These are phyloP conservation scores for Microdochium trichocladiopsis DNA, from an alignment of 2,329 filamentous ascomycete genomes.

Conservation along the genomic window DNA sequence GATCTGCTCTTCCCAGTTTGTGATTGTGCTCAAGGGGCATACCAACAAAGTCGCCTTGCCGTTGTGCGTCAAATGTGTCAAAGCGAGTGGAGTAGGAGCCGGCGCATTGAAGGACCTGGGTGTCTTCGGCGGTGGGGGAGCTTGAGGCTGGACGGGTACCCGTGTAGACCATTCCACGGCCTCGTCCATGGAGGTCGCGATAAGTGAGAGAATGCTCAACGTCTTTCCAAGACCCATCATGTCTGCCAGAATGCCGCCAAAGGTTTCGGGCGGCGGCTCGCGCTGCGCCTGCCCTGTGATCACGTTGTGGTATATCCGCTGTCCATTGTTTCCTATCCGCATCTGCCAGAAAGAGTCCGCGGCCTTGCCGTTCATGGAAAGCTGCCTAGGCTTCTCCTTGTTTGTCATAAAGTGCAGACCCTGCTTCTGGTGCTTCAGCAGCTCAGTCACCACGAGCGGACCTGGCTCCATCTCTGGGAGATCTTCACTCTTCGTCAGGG, in stretches of 20 bases:
- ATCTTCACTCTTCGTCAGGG: slow-evolving; percentile 67
- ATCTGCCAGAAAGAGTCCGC: slow-evolving; percentile 74
- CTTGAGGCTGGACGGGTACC: slow-evolving; percentile 41
- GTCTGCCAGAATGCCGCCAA: slow-evolving; percentile 71
- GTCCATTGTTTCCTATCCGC: slow-evolving; percentile 39
- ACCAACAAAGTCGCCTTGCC: slow-evolving; percentile 77
- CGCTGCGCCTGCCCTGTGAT: slow-evolving; percentile 67
- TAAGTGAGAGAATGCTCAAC: slow-evolving; percentile 74
- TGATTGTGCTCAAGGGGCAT: slow-evolving; percentile 82
- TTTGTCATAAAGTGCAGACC: slow-evolving; percentile 79
- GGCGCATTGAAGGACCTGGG: slow-evolving; percentile 28
- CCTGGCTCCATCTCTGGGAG: slow-evolving; percentile 67
- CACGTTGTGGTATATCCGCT: slow-evolving; percentile 68
- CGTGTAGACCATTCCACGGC: slow-evolving; percentile 54
- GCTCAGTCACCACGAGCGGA: slow-evolving; percentile 51
- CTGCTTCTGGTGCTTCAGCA: slow-evolving; percentile 85
- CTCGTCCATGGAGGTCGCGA: slow-evolving; percentile 58
- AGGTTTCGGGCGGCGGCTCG: slow-evolving; percentile 55
- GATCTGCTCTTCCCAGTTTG: slow-evolving; percentile 93
- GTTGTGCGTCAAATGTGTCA: slow-evolving; percentile 55
- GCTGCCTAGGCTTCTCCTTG: slow-evolving; percentile 63
- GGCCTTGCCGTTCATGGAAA: slow-evolving; percentile 46
- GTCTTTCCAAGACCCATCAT: slow-evolving; percentile 91
- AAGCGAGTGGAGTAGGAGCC: slow-evolving; percentile 33
- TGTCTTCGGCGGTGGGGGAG: slow-evolving; percentile 28